Base-by-base conservation (phyloP, 2,329 filamentous ascomycete species). In the Colletotrichum tropicale region DNA sequence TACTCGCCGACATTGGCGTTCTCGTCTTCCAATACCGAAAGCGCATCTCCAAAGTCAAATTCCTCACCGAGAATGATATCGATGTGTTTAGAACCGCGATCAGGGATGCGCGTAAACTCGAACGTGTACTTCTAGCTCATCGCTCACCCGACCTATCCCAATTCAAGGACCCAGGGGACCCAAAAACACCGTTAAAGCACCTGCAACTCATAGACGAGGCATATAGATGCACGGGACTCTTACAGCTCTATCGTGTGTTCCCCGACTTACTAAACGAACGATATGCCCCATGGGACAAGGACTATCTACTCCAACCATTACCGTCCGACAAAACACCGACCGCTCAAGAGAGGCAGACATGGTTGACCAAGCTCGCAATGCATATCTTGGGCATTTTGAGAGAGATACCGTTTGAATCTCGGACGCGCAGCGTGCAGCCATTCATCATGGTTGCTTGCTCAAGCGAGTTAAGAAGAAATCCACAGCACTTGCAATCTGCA, bases 171-270 rank as follows among this genome's bases (percentile, higher is more conserved):
- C 76, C 71, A 1, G 75, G 77, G 0, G 79, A 80, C 12, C 69
- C 73, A 0, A 70, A 67, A 8, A 79, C 79, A 1, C 73, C 79
- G 1, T 15, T 78, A 1, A 61, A n/a, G 8, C 78, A 80, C 15
- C 65, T 80, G 1, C 30, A 68, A 18, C 69, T 74, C 7, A 76
- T 80, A 16, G 78, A 78, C 18, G 78, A 80, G 32, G 78, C 77
- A 4, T 79, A 77, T 16, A 76, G 73, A 2, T 80, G 70, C 43
- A 77, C 76, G 0, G 78, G 76, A 0, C 62, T 79, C 0, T 13
- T 80, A 0, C 79, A 80, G 15, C 56, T 80, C 1, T 80, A 80
- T 30, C 77, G 77, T n/a, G 77, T 80, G 6, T 80, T 80, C 34
- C 77, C 79, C 5, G 79, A 80, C 48, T 43, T 80, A 4, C 75